phyloP scores from a whole-genome alignment of 306 rosid species.

The Vigna unguiculata region DNA sequence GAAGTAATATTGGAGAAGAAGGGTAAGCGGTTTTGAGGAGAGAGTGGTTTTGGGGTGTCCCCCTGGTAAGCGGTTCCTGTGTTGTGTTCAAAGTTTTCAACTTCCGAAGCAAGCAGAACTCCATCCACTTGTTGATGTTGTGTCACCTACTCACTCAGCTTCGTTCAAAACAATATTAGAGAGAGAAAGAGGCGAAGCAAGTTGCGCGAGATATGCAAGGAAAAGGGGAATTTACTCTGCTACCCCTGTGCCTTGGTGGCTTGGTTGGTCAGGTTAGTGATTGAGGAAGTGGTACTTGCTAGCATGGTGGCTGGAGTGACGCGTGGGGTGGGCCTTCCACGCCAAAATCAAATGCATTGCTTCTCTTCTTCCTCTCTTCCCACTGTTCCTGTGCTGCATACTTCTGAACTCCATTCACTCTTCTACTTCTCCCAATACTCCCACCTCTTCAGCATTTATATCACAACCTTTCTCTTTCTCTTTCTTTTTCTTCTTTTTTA shows the following conservation, averaged over 20 bases:
- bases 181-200: background rate
- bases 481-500: too few species aligned
- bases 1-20: background rate
- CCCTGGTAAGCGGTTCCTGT: constrained; percentile 50
- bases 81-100: constrained; percentile 61
- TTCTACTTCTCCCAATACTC: too few species aligned
- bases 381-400: background rate
- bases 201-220: constrained; percentile 21
- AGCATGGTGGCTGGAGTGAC: constrained; percentile 4
- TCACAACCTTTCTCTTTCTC: too few species aligned
- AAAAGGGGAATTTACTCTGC: background rate
- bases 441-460: too few species aligned
- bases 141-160: constrained; percentile 40
- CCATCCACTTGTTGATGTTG: constrained; percentile 49
- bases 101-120: constrained; percentile 46
- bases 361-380: background rate
- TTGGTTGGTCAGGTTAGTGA: background rate
- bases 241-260: constrained; percentile 1
- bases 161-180: constrained; percentile 31
- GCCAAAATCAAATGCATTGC: background rate
- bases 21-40: constrained; percentile 28
- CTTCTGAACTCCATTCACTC: too few species aligned
- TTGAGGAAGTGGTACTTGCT: background rate
- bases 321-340: background rate
- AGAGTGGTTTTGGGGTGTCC: constrained; percentile 41